Base-by-base conservation (phyloP, 2,329 filamentous ascomycete genomes). In the Talaromyces atroroseus region DNA sequence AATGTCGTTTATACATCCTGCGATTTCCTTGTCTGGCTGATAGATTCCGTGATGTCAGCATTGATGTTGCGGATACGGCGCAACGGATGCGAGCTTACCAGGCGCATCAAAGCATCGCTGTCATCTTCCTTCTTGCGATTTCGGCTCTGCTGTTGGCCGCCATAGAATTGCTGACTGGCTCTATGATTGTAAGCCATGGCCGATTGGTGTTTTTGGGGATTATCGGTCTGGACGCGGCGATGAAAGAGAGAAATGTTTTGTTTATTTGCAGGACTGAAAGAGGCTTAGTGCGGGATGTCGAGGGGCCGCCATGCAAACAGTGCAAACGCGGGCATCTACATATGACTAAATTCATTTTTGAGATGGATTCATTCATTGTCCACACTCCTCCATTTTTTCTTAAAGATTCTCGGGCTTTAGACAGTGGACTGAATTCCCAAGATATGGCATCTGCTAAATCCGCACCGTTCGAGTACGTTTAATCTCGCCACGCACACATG, bases 1-100 rank as follows among this genome's bases (percentile, higher is more conserved):
- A 66, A 97, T 96, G 71, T 97, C 94, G 67, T 88, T 94, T 76
- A 99, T 96, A 74, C 94, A 99, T 70, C 89, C 91, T 64, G 92
- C 92, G 60, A 99, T 96, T 72, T 99, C 94, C 60, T 78, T 75
- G 62, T 86, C 83, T 49, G 82, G 78, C 83, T 86, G 29, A n/a
- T n/a, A n/a, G n/a, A 3, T 26, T 66, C 29, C 26, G 2, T 32
- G 29, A 64, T 54, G 65, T 62, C 44, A 52, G 29, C 38, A 38
- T 14, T 50, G 26, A 29, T 40, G 32, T 14, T 12, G 11, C n/a
- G 14, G 24, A 21, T 20, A 38, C 24, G 29, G 42, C 44, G 21
- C 5, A 23, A 7, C 12, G 14, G 23, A 24, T 34, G 20, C 8
- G n/a, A 38, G 42, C 73, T 68, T 61, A 82, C 80, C 71, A 82